Evolutionary conservation across 257 asterid genomes (phyloP), one percentile per base, ranked within the genome.

Genomic region (Penstemon barbatus): DNA sequence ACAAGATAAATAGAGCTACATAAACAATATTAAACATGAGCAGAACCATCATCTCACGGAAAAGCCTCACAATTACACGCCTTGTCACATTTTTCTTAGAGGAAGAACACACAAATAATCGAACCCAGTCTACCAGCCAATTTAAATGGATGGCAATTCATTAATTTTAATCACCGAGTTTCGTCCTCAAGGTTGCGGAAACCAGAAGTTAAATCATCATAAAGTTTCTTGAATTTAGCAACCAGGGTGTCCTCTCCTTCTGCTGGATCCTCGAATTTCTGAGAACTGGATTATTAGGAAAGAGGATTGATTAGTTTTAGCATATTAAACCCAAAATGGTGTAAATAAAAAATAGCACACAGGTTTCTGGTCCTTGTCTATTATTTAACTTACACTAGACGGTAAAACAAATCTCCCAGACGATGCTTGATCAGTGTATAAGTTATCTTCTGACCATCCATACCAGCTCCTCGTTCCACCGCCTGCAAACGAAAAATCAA

Each of bases 121-220:
- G 33, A 25, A 62, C 64, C 57, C 62, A 54, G 46, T 60, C 41
- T 42, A 51, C 51, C 72, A 65, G 4, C 67, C 77, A 13, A 60
- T 40, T 54, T 36, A 49, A 43, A 40, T 11, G 56, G 38, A 62
- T 57, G 45, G 58, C 45, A 59, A 71, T 56, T 42, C 25, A 18
- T 57, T 19, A 19, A 5, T 49, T 41, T n/a, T 1, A 18, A 63
- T 90, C 86, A 93, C 70, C 97, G 91, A 15, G 87, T 88, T 82
- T 90, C 99, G 4, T 93, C 99, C 74, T 93, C 99, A 48, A 93
- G 97, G 77, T 78, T 87, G 80, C 97, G 99, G 96, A 93, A 93
- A 63, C 99, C 99, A 78, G 97, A 87, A 15, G 85, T 79, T 75
- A 93, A 75, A 79, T 93, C 99, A 5, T 93, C 99, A 19, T 85